phyloP scores from a whole-genome alignment of 257 asterid species.

The Striga asiatica region DNA sequence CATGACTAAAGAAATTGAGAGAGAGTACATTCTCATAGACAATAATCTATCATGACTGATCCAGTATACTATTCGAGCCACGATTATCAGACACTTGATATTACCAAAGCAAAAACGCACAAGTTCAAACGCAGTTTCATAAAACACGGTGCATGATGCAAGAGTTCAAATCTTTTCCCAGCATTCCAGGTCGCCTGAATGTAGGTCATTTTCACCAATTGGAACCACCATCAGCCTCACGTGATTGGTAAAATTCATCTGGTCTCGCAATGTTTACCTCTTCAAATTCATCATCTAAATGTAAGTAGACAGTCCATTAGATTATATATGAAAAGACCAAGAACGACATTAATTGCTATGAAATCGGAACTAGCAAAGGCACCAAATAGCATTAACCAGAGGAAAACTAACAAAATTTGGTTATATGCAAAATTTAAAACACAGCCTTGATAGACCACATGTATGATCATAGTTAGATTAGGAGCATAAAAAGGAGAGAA shows the following conservation, averaged over 20 bases:
- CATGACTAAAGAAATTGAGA: too few species aligned
- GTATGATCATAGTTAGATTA: too few species aligned
- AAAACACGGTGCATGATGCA: not conserved
- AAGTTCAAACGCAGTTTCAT: not conserved
- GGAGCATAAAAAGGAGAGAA: too few species aligned
- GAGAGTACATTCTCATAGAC: too few species aligned
- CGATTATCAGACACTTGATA: conserved; percentile 1
- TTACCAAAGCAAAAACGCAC: conserved; percentile 4
- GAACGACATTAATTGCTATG: not conserved
- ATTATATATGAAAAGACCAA: not conserved
- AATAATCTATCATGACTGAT: not conserved
- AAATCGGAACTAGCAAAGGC: not conserved
- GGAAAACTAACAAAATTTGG: too few species aligned
- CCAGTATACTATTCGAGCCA: conserved; percentile 9
- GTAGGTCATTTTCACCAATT: conserved; percentile 23
- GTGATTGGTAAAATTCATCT: conserved; percentile 37
- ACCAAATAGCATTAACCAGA: too few species aligned
- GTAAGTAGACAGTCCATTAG: not conserved
- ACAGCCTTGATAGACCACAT: too few species aligned
- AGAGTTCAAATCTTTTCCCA: conserved; percentile 6
- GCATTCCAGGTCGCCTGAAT: not conserved
- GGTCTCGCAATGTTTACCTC: conserved; percentile 52
- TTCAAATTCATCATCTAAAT: conserved; percentile 64
- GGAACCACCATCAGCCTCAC: conserved; percentile 39
- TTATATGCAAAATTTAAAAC: too few species aligned